phyloP scores from a whole-genome alignment of 1,139 yeast species.

The Diutina ranongensis region DNA sequence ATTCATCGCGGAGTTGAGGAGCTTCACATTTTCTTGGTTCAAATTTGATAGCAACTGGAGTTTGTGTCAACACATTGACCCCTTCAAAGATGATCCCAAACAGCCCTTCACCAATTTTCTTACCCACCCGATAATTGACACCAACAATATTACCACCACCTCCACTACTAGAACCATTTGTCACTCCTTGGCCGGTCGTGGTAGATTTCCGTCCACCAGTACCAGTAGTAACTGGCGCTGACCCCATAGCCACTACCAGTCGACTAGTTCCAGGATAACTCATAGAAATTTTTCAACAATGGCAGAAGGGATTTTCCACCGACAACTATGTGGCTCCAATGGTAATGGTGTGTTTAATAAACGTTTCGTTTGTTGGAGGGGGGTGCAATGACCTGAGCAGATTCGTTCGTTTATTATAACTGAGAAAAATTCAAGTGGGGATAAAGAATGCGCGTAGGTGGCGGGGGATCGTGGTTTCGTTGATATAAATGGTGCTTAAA shows the following conservation, averaged over 20 bases:
- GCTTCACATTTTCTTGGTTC: slow-evolving; percentile 76
- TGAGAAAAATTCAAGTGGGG: neutral
- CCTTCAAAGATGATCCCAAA: slow-evolving; percentile 81
- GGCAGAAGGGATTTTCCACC: neutral
- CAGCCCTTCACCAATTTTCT: slow-evolving; percentile 78
- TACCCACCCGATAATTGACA: slow-evolving; percentile 68
- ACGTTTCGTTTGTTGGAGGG: too few relatives aligned
- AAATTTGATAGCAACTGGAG: slow-evolving; percentile 69
- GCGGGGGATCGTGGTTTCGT: too few relatives aligned
- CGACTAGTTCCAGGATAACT: slow-evolving; percentile 4
- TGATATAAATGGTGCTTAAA: too few relatives aligned
- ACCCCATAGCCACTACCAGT: neutral
- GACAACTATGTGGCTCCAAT: neutral
- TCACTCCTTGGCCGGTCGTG: neutral
- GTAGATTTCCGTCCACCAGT: neutral
- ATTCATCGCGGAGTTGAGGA: slow-evolving; percentile 70
- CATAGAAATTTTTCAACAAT: neutral
- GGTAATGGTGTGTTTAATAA: too few relatives aligned
- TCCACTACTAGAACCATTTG: neutral
- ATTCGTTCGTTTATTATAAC: neutral
- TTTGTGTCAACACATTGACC: slow-evolving; percentile 59
- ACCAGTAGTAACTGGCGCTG: neutral
- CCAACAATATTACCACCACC: slow-evolving; percentile 41
- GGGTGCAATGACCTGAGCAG: neutral
- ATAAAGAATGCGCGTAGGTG: neutral